phyloP scores from a whole-genome alignment of 164 flowering plant species.

The Protea cynaroides region DNA sequence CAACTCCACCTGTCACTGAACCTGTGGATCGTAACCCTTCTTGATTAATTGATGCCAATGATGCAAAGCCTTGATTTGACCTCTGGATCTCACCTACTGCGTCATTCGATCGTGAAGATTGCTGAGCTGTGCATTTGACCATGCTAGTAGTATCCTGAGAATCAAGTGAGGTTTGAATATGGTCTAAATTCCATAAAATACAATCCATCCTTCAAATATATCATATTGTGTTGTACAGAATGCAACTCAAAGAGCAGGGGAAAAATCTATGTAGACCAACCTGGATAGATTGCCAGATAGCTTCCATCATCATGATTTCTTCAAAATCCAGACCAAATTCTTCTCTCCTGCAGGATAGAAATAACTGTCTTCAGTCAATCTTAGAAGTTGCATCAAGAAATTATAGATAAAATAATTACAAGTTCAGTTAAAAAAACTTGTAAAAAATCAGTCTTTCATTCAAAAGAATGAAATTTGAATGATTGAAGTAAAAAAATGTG shows the following conservation, averaged over 20 bases:
- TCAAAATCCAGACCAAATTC: slow-evolving; percentile 25
- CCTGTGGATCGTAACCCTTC: slow-evolving; percentile 1
- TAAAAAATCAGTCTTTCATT: too few relatives aligned
- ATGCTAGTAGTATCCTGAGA: slow-evolving; percentile 11
- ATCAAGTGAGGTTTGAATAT: neutral
- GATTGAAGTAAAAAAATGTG: neutral
- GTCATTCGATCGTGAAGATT: slow-evolving; percentile 10
- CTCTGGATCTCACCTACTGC: slow-evolving; percentile 1
- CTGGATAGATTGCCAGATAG: slow-evolving; percentile 33
- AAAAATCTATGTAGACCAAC: slow-evolving; percentile 7
- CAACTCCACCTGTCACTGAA: slow-evolving; percentile 19
- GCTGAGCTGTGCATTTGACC: slow-evolving; percentile 7
- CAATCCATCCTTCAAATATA: neutral
- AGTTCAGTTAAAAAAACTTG: too few relatives aligned
- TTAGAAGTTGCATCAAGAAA: neutral
- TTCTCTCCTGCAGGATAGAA: slow-evolving; percentile 14
- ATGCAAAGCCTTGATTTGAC: slow-evolving; percentile 8
- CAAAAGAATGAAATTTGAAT: too few relatives aligned
- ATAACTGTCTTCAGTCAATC: neutral
- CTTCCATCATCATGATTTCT: slow-evolving; percentile 31
- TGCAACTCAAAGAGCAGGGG: neutral
- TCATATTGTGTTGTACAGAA: neutral
- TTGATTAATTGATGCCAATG: slow-evolving; percentile 2
- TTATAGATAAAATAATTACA: neutral
- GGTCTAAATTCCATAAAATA: neutral